A percentile compares a stretch with the other conserved stretches of the same genome.
Conservation (phyloP, 1,284 basidiomycete species). For the Fomitiporia mediterranea region DNA sequence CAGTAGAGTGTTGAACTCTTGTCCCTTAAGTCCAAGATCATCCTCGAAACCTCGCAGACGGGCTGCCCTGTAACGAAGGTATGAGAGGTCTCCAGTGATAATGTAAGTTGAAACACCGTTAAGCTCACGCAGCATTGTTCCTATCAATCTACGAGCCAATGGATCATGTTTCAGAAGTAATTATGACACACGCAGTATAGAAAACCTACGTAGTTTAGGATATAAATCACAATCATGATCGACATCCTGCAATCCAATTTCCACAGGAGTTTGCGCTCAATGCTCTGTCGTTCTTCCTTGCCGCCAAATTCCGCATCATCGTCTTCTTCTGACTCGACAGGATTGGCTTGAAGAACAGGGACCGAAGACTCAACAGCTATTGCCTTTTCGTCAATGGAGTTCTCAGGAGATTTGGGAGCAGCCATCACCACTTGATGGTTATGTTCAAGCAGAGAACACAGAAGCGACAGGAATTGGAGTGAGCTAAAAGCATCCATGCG, state of each 20-base stretch:
- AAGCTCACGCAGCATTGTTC: constrained; percentile 55
- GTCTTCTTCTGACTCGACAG: not conserved
- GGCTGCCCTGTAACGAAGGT: constrained; percentile 45
- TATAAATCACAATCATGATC: constrained; percentile 11
- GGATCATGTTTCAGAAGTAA: not conserved
- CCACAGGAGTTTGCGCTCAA: constrained; percentile 26
- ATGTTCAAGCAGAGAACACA: not conserved
- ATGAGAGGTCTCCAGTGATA: not conserved
- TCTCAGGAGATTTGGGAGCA: not conserved
- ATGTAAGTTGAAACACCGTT: not conserved
- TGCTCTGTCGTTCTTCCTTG: constrained; percentile 17
- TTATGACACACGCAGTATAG: not conserved
- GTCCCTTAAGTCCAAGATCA: constrained; percentile 59
- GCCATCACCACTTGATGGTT: not conserved
- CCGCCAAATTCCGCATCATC: constrained; percentile 24
- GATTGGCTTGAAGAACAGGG: not conserved
- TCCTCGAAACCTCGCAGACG: constrained; percentile 65
- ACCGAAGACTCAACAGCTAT: not conserved
- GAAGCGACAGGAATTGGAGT: not conserved
- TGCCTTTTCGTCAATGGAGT: not conserved
- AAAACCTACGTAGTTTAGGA: constrained; percentile 10
- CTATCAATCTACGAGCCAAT: constrained; percentile 48
- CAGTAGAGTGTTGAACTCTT: constrained; percentile 66
- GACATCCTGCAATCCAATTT: constrained; percentile 32
- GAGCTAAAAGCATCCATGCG: not conserved